Percentiles rank a stretch among this genome's conserved stretches.
These are phyloP conservation scores for Macrotyloma uniflorum DNA, from an alignment of 306 rosid genomes.

Conservation along the genomic window DNA sequence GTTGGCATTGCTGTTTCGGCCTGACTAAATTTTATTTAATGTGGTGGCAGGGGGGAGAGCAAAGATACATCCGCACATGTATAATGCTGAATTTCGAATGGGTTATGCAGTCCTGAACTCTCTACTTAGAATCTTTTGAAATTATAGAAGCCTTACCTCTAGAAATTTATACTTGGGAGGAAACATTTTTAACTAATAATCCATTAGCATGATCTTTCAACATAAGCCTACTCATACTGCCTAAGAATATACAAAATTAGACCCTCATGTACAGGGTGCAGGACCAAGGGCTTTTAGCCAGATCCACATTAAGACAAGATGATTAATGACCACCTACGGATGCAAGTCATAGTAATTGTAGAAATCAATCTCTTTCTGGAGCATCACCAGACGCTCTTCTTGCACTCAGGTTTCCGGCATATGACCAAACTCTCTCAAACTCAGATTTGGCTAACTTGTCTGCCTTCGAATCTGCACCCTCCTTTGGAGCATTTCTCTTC, in stretches of 20 bases:
- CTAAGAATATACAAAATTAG: conserved; percentile 53
- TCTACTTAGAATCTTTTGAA: conserved; percentile 21
- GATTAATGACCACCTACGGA: neutral
- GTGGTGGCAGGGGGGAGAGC: conserved; percentile 5
- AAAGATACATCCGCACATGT: neutral
- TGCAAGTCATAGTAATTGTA: conserved; percentile 15
- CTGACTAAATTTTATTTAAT: conserved; percentile 3
- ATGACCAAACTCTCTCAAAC: conserved; percentile 79
- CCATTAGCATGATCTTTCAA: conserved; percentile 39
- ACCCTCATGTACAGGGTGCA: conserved; percentile 42
- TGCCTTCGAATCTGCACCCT: conserved; percentile 41
- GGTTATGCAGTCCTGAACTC: neutral
- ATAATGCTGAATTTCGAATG: conserved; percentile 7
- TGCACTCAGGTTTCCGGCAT: conserved; percentile 71
- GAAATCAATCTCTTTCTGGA: conserved; percentile 70
- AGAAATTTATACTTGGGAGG: conserved; percentile 30
- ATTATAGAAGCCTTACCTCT: conserved; percentile 3
- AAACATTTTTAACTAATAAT: conserved; percentile 34
- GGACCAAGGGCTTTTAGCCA: conserved; percentile 31
- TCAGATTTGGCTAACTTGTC: conserved; percentile 57
- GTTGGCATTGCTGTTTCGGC: neutral
- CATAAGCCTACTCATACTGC: conserved; percentile 52
- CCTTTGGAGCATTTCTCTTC: conserved; percentile 46
- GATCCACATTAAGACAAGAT: conserved; percentile 24
- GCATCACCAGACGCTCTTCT: conserved; percentile 75